Evolutionary conservation across 257 asterid genomes (phyloP).

Genomic region (Rhazya stricta): DNA sequence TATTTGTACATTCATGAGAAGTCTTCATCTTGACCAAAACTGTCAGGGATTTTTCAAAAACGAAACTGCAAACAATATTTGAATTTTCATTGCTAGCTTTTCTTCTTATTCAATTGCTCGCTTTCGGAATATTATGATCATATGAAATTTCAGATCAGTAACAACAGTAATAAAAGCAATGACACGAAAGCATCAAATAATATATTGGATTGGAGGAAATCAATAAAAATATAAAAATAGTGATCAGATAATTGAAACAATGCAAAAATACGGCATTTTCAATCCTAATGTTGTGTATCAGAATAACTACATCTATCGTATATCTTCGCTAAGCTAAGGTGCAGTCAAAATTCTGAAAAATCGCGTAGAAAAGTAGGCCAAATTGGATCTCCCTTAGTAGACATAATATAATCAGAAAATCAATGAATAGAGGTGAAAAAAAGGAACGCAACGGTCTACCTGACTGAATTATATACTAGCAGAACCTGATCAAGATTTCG

Average conservation of each 20-base stretch:
- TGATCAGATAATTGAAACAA: not conserved
- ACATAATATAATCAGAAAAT: not conserved
- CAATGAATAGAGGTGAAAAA: not conserved
- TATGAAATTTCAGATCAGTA: constrained; percentile 2
- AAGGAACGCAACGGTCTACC: not conserved
- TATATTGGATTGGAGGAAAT: not conserved
- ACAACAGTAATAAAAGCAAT: not conserved
- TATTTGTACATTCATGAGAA: constrained; percentile 2
- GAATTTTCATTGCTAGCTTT: not conserved
- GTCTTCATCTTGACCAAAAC: not conserved
- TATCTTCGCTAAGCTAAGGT: not conserved
- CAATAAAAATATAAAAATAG: not conserved
- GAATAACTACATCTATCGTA: not conserved
- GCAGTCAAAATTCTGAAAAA: no score
- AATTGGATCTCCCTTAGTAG: not conserved
- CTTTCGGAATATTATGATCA: not conserved
- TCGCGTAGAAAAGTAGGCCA: not conserved
- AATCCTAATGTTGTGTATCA: not conserved
- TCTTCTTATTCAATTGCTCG: not conserved
- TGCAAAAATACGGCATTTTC: not conserved
- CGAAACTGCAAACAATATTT: not conserved
- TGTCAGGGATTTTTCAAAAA: not conserved
- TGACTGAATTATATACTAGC: not conserved
- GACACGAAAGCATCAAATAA: not conserved
- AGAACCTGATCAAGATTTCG: not conserved